These are phyloP conservation scores for Stephanodiscus minutulus DNA, from an alignment of 108 stramenopile species.

Conservation along the genomic window DNA sequence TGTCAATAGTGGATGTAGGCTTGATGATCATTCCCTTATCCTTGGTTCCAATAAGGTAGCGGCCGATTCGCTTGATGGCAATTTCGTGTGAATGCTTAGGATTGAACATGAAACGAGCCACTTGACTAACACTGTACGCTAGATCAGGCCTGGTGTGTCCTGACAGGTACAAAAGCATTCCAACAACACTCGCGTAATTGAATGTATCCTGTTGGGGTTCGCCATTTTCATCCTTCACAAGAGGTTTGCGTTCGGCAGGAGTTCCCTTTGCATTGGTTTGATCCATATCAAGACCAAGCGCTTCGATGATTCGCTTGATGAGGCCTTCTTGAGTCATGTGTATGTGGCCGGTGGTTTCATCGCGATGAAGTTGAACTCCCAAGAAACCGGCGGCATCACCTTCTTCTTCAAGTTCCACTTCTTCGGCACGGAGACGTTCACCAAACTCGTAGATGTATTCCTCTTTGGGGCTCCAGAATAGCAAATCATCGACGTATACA, in stretches of 20 bases:
- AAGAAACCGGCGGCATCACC: too few relatives aligned
- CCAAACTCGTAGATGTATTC: neutral
- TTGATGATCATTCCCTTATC: constrained; percentile 33
- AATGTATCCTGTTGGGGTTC: constrained; percentile 2
- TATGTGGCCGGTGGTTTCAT: too few relatives aligned
- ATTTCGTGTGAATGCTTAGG: constrained; percentile 46
- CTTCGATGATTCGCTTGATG: too few relatives aligned
- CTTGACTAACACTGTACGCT: constrained; percentile 33
- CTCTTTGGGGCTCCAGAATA: neutral
- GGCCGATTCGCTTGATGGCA: constrained; percentile 46
- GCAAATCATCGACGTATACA: neutral
- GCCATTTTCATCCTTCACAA: constrained; percentile 27
- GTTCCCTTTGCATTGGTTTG: neutral
- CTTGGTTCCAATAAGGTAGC: constrained; percentile 47
- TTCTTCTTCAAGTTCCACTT: too few relatives aligned
- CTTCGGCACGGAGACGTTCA: neutral
- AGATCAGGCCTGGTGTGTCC: constrained; percentile 40
- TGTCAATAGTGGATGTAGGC: neutral
- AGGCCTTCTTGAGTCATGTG: too few relatives aligned
- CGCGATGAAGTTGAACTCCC: too few relatives aligned
- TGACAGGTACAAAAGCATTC: constrained; percentile 41
- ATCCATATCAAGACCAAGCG: too few relatives aligned
- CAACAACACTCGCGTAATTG: too few relatives aligned
- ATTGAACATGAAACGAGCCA: constrained; percentile 43
- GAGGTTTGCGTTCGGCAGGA: constrained; percentile 7